These are phyloP conservation scores for Candida rishiriensis DNA, from an alignment of 805 yeast species.

Conservation along the genomic window DNA sequence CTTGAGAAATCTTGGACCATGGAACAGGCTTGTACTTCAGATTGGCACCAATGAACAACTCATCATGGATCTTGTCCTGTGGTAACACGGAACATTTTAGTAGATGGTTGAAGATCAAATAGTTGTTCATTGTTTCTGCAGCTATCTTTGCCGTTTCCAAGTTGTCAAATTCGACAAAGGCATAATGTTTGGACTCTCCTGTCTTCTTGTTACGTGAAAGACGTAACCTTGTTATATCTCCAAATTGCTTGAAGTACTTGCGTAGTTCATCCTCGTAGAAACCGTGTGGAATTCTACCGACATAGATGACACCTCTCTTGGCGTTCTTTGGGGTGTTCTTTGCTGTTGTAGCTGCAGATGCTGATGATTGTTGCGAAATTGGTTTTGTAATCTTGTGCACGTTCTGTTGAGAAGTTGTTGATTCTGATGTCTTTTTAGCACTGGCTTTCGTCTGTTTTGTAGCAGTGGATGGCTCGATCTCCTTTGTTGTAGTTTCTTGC, in stretches of 20 bases:
- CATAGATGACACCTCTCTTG: constrained; percentile 68
- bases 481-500: constrained; percentile 1
- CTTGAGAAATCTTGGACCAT: constrained; percentile 50
- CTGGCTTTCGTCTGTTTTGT: not conserved
- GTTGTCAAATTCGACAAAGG: constrained; percentile 77
- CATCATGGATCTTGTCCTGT: constrained; percentile 49
- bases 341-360: constrained; percentile 1
- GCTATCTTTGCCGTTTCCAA: constrained; percentile 81
- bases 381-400: constrained; percentile 25
- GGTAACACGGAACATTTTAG: constrained; percentile 58
- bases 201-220: constrained; percentile 86
- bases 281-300: constrained; percentile 91
- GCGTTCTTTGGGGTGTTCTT: constrained; percentile 8
- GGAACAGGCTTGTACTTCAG: constrained; percentile 54
- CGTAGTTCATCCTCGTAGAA: constrained; percentile 79
- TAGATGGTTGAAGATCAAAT: constrained; percentile 81
- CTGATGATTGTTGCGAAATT: constrained; percentile 6
- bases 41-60: constrained; percentile 56
- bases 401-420: constrained; percentile 10
- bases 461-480: constrained; percentile 1
- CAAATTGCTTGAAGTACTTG: constrained; percentile 87
- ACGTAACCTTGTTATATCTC: constrained; percentile 71
- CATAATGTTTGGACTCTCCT: constrained; percentile 89
- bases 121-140: constrained; percentile 94
- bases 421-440: constrained; percentile 1